Evolutionary conservation across 2,329 filamentous ascomycete genomes (phyloP).

Genomic region (Ophiobolus disseminans): DNA sequence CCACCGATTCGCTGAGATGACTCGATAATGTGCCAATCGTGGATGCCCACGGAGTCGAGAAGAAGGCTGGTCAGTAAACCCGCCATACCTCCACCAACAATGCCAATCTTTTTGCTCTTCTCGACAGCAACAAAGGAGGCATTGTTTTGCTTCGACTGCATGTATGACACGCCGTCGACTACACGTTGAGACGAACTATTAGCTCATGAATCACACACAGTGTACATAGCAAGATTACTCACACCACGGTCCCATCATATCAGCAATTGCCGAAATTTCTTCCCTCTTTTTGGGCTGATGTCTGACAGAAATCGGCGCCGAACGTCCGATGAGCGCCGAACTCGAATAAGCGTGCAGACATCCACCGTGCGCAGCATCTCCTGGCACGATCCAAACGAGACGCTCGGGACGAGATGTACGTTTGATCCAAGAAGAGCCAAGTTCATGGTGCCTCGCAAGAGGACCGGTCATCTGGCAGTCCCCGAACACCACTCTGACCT

Average conservation of each 20-base stretch:
- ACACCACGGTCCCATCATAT: constrained; percentile 68
- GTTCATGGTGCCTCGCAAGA: constrained; percentile 52
- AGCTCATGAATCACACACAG: too few relatives aligned
- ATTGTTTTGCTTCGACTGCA: constrained; percentile 62
- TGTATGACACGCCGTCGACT: constrained; percentile 68
- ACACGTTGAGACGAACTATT: too few relatives aligned
- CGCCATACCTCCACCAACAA: constrained; percentile 70
- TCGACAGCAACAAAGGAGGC: constrained; percentile 60
- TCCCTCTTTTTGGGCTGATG: constrained; percentile 47
- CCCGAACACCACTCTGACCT: constrained; percentile 56
- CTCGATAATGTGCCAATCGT: constrained; percentile 69
- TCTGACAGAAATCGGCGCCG: constrained; percentile 48
- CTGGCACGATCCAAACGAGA: constrained; percentile 58
- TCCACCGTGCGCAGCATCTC: constrained; percentile 47
- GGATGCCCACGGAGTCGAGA: constrained; percentile 62
- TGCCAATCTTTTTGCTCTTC: constrained; percentile 67
- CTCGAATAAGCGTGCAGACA: constrained; percentile 57
- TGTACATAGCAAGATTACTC: too few relatives aligned
- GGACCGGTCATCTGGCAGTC: constrained; percentile 49
- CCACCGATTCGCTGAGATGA: constrained; percentile 67
- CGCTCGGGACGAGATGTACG: constrained; percentile 51
- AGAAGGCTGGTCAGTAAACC: constrained; percentile 65
- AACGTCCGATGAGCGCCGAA: constrained; percentile 51
- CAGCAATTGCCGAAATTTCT: constrained; percentile 57
- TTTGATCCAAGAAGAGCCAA: constrained; percentile 48